phyloP scores from a whole-genome alignment of 345 rosid genomes.

The Linum tenue region DNA sequence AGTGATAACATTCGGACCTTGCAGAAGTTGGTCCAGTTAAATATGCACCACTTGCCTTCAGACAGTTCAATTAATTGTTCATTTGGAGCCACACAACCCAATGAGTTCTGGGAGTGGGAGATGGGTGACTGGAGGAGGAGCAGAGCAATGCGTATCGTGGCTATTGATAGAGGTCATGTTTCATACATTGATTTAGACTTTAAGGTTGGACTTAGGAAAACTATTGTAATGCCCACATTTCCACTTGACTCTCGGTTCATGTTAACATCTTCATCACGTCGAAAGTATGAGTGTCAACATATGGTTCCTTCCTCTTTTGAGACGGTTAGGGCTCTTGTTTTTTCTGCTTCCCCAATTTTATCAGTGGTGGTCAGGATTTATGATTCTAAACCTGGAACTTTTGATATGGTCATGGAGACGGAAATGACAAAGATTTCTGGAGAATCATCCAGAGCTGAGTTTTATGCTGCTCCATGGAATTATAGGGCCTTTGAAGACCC shows the following conservation, averaged over 20 bases:
- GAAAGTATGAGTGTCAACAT: conserved; percentile 51
- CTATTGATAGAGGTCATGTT: conserved; percentile 80
- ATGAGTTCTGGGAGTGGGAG: conserved; percentile 99
- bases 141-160: conserved; percentile 72
- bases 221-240: conserved; percentile 73
- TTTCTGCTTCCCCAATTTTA: conserved; percentile 50
- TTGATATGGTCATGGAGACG: conserved; percentile 55
- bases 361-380: conserved; percentile 73
- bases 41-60: conserved; percentile 43
- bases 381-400: conserved; percentile 52
- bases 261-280: conserved; percentile 52
- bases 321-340: conserved; percentile 73
- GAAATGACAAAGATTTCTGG: conserved; percentile 48
- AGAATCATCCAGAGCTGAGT: conserved; percentile 47
- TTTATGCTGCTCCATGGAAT: conserved; percentile 79
- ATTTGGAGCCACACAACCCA: conserved; percentile 33
- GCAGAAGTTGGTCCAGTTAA: conserved; percentile 54
- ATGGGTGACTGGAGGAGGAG: conserved; percentile 97
- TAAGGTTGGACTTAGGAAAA: conserved; percentile 44
- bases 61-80: conserved; percentile 47
- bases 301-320: conserved; percentile 71
- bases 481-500: conserved; percentile 80
- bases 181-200: conserved; percentile 70
- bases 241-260: conserved; percentile 90
- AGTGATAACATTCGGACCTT: conserved; percentile 27